Evolutionary conservation across 768 basidiomycete species (phyloP).

Genomic region (Boletus vinaceobasis): DNA sequence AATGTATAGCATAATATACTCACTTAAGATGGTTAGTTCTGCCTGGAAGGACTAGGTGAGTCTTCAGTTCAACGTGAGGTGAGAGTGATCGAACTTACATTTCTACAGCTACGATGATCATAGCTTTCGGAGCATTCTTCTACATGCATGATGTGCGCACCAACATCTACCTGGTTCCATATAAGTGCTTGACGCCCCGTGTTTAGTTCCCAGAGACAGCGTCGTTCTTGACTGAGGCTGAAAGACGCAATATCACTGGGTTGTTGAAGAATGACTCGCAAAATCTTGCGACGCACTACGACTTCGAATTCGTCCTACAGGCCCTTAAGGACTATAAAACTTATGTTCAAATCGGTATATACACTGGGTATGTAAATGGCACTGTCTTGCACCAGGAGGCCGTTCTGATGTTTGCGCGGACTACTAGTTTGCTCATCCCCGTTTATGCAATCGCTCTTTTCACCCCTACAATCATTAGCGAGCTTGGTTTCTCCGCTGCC

Average conservation of each 20-base stretch:
- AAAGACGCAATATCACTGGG: constrained; percentile 37
- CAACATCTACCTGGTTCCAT: neutral
- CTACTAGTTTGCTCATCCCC: constrained; percentile 40
- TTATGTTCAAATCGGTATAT: constrained; percentile 33
- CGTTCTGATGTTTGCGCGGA: neutral
- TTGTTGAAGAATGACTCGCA: constrained; percentile 42
- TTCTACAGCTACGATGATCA: constrained; percentile 20
- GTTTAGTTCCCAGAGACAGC: constrained; percentile 56
- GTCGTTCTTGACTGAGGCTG: constrained; percentile 46
- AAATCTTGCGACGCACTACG: constrained; percentile 44
- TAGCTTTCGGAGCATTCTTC: constrained; percentile 38
- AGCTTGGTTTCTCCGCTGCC: constrained; percentile 50
- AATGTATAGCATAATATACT: neutral
- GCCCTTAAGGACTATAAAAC: constrained; percentile 47
- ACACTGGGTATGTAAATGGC: constrained; percentile 36
- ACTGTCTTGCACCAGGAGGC: neutral
- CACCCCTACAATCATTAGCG: constrained; percentile 47
- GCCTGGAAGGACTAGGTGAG: constrained; percentile 30
- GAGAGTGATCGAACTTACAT: neutral
- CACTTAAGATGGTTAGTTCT: constrained; percentile 24
- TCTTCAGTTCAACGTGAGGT: neutral
- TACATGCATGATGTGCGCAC: constrained; percentile 48
- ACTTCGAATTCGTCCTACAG: constrained; percentile 45
- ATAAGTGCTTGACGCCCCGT: neutral
- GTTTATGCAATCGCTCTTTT: constrained; percentile 50